Evolutionary conservation across 331 rosid species (phyloP), one percentile per base, ranked within the genome.

Genomic region (Pyrus hybrid): DNA sequence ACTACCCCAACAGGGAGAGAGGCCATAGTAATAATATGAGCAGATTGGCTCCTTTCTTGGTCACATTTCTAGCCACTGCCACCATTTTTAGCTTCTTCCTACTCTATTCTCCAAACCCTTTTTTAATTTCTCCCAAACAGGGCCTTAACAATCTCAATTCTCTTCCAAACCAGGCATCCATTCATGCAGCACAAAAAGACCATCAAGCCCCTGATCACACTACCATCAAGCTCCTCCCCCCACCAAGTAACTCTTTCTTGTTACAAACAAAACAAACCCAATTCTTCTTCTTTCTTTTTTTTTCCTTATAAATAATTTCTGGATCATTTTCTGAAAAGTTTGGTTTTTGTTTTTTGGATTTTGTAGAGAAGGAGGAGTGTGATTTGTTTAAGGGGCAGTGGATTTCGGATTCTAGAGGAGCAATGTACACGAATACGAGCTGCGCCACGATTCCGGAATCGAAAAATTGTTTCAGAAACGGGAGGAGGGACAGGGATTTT

Each of bases 381-480:
- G 90, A 95, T 81, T 43, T 95, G 68, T 89, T 71, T 69, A 86
- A 81, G 74, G 97, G 99, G 16, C 83, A 77, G 2, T 95, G 99
- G 99, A 82, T 90, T n/a, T 79, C 37, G 41, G 81, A 83, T 9
- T 5, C 28, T 28, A 80, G 78, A 85, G 82, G 76, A 45, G 67
- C 85, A 51, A 72, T 83, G 28, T 95, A 95, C 71, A 92, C 86
- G 7, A 90, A 95, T 78, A 84, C 87, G 68, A 92, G 96, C 73
- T 95, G 99, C 80, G 28, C 54, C 1, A 76, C 87, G 4, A 95
- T 95, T 62, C 97, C 97, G 0, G 91, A 90, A 0, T 84, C 91
- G 7, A 92, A 90, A 79, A 89, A 95, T 72, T 95, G 99, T 74
- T 92, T 95, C 80, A 87, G 76, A 43, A 76, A 92, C 1, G 99